Conservation (phyloP, 768 basidiomycete species). For the Trametes sanguinea region DNA sequence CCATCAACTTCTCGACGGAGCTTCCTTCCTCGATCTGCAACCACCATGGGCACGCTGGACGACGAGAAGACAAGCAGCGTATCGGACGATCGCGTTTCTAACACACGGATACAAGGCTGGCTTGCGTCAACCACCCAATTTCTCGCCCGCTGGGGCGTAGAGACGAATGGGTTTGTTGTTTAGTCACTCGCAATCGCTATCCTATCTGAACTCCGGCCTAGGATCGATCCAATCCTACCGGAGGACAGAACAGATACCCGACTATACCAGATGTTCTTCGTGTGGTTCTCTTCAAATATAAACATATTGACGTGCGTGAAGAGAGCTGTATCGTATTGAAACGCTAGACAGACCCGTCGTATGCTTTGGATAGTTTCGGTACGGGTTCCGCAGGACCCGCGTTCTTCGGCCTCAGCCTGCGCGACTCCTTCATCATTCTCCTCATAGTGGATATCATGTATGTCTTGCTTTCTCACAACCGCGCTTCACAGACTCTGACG, state of each 20-base stretch:
- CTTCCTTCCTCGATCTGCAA: not conserved
- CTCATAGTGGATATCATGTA: slow-evolving; percentile 49
- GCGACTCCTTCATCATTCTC: slow-evolving; percentile 44
- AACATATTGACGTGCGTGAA: slow-evolving; percentile 57
- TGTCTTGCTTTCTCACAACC: slow-evolving; percentile 10
- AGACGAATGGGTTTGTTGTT: slow-evolving; percentile 41
- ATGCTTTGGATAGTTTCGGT: slow-evolving; percentile 39
- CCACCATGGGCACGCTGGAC: slow-evolving; percentile 3
- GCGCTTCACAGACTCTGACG: not conserved
- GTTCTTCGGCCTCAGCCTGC: slow-evolving; percentile 47
- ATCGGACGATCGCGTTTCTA: not conserved
- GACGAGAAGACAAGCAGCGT: slow-evolving; percentile 10
- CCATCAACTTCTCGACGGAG: not conserved
- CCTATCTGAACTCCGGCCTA: slow-evolving; percentile 22
- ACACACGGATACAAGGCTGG: not conserved
- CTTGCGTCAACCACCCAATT: slow-evolving; percentile 28
- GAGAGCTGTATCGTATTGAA: not conserved
- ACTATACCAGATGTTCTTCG: slow-evolving; percentile 65
- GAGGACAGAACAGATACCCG: slow-evolving; percentile 57
- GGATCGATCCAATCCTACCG: slow-evolving; percentile 54
- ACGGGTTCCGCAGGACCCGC: slow-evolving; percentile 54
- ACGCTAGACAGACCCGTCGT: not conserved
- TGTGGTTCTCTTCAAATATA: slow-evolving; percentile 73
- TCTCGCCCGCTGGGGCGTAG: slow-evolving; percentile 40
- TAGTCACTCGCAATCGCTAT: not conserved